phyloP scores from a whole-genome alignment of 208 protist species.

The Leishmania mexicana region DNA sequence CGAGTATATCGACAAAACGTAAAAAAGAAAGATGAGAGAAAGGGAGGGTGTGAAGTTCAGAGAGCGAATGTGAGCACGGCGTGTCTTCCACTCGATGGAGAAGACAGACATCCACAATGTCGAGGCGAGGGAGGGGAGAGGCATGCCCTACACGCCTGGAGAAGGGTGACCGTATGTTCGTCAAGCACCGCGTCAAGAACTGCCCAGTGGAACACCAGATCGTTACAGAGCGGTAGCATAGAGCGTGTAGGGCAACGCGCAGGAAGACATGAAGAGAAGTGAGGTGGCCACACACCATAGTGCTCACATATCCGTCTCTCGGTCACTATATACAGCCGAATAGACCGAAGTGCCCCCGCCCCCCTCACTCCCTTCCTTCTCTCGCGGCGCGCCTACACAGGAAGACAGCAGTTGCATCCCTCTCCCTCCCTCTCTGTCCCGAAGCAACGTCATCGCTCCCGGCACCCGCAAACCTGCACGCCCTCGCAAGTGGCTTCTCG shows the following conservation, averaged over 20 bases:
- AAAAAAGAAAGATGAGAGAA: neutral
- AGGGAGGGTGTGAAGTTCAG: neutral
- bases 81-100: neutral
- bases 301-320: neutral
- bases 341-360: neutral
- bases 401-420: neutral
- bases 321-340: neutral
- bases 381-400: neutral
- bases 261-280: neutral
- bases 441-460: neutral
- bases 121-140: neutral
- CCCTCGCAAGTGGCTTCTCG: neutral
- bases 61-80: neutral
- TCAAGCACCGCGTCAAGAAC: neutral
- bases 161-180: neutral
- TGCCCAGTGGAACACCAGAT: neutral
- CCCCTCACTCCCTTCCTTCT: neutral
- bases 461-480: neutral
- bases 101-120: neutral
- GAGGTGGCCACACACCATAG: neutral
- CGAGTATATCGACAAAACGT: neutral
- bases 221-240: neutral
- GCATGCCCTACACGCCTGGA: neutral
- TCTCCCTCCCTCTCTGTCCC: neutral
- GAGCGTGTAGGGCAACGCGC: neutral